phyloP scores from a whole-genome alignment of 2,329 filamentous ascomycete species.

The Pseudocercospora crystallina region DNA sequence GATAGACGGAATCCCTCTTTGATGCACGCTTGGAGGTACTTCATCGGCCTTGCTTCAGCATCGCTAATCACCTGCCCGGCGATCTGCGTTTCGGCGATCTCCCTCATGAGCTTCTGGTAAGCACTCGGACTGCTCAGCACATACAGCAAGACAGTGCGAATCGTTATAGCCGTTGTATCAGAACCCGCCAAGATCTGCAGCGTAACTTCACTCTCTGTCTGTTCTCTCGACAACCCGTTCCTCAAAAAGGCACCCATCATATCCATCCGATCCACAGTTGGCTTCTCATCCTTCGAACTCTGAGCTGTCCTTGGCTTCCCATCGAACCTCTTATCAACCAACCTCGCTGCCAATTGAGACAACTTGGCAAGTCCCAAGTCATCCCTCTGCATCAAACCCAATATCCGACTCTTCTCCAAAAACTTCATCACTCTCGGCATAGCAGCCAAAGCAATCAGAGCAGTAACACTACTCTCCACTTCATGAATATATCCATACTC shows the following conservation, averaged over 20 bases:
- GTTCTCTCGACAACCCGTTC: conserved; percentile 7
- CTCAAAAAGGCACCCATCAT: conserved; percentile 18
- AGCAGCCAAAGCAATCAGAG: conserved; percentile 6
- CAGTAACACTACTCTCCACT: conserved; percentile 5
- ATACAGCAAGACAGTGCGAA: conserved; percentile 28
- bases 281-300: neutral
- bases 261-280: conserved; percentile 8
- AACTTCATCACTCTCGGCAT: conserved; percentile 8
- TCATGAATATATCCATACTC: conserved; percentile 5
- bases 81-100: conserved; percentile 39
- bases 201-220: conserved; percentile 15
- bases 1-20: conserved; percentile 41
- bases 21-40: conserved; percentile 42
- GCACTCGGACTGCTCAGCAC: conserved; percentile 27
- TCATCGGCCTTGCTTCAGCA: conserved; percentile 32
- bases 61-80: conserved; percentile 7
- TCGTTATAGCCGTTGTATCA: conserved; percentile 52
- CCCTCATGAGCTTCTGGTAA: conserved; percentile 47
- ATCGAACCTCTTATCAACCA: conserved; percentile 1
- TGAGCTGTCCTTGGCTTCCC: neutral
- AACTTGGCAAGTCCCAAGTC: conserved; percentile 9
- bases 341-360: conserved; percentile 3
- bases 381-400: conserved; percentile 9
- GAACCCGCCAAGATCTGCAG: conserved; percentile 41
- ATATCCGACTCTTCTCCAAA: conserved; percentile 8